Percentiles rank a stretch among this genome's conserved stretches.
These are phyloP conservation scores for Gyromitra esculenta DNA, from an alignment of 2,329 filamentous ascomycete species.

Conservation along the genomic window DNA sequence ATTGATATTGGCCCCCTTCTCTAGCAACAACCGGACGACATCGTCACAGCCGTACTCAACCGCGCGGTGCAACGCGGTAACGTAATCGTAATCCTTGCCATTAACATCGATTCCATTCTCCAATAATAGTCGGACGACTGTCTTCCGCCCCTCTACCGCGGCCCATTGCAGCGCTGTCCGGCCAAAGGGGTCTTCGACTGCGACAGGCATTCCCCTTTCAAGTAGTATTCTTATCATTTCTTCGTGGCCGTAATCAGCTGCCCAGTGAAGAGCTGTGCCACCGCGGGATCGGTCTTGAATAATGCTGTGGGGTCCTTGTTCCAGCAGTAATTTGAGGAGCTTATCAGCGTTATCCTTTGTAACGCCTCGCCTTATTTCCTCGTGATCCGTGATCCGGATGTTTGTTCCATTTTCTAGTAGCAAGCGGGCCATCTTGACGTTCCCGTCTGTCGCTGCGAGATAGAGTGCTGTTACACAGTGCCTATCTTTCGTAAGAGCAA, in stretches of 20 bases:
- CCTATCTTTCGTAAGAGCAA: slow-evolving; percentile 33
- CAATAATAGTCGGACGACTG: slow-evolving; percentile 27
- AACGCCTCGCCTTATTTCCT: slow-evolving; percentile 34
- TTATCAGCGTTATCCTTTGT: slow-evolving; percentile 42
- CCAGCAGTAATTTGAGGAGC: slow-evolving; percentile 35
- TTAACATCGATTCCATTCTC: slow-evolving; percentile 45
- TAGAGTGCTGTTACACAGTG: slow-evolving; percentile 45
- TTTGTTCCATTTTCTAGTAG: slow-evolving; percentile 45
- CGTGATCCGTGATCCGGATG: slow-evolving; percentile 43
- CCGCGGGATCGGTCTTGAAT: slow-evolving; percentile 39
- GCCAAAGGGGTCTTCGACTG: slow-evolving; percentile 22
- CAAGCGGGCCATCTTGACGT: slow-evolving; percentile 37
- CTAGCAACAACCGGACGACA: slow-evolving; percentile 36
- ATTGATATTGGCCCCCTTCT: slow-evolving; percentile 46
- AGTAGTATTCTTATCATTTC: slow-evolving; percentile 30
- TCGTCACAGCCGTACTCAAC: slow-evolving; percentile 34
- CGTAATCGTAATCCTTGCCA: slow-evolving; percentile 34
- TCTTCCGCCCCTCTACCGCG: slow-evolving; percentile 22
- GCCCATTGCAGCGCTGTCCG: slow-evolving; percentile 46
- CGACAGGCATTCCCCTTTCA: slow-evolving; percentile 26
- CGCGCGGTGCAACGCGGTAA: slow-evolving; percentile 42
- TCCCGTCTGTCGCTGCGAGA: slow-evolving; percentile 35
- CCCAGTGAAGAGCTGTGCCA: slow-evolving; percentile 46
- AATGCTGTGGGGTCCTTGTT: slow-evolving; percentile 41
- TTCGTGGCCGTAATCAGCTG: slow-evolving; percentile 42